Evolutionary conservation across 768 basidiomycete species (phyloP), one percentile per base, ranked within the genome.

Genomic region (Lentinula detonsa): DNA sequence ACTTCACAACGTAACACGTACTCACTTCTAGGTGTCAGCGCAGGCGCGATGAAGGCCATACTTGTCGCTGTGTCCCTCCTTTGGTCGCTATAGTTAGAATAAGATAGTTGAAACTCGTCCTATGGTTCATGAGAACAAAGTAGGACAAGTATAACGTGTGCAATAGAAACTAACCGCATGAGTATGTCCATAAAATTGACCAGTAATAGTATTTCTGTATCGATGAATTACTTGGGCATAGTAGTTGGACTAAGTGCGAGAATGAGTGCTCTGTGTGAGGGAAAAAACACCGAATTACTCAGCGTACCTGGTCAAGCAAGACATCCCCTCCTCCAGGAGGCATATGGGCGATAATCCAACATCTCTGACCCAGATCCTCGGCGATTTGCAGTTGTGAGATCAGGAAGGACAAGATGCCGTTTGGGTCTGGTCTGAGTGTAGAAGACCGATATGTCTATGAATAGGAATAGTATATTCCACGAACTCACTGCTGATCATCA

Each of bases 281-380:
- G n/a, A n/a, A 11, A 31, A 56, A 18, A 50, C 7, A 9, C 45
- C 48, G 18, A 40, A 39, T 53, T 40, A 21, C 4, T 16, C 8
- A 37, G 15, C 70, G 4, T 52, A 81, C 84, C 75, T 83, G 83
- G 67, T 85, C 83, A 58, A 75, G 72, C 35, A 83, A 67, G 18
- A 75, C 71, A 66, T 86, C 84, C 21, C 64, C 67, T 15, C 76
- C 72, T 31, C 84, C 81, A 3, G 79, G 78, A 1, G 83, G 78
- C 76, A 85, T 83, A 63, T 86, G 85, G 1, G 76, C 84, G 16
- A 85, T 82, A 65, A 87, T 81, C 83, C 85, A 86, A 0, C 74
- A 85, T 18, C 83, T 77, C 65, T 86, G 77, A 0, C 85, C 84
- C 0, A 77, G 76, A 61, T 81, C 78, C 69, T 88, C 86, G 2